Base-by-base conservation (phyloP, 352 stramenopile genomes). In the Phytophthora hibernalis region DNA sequence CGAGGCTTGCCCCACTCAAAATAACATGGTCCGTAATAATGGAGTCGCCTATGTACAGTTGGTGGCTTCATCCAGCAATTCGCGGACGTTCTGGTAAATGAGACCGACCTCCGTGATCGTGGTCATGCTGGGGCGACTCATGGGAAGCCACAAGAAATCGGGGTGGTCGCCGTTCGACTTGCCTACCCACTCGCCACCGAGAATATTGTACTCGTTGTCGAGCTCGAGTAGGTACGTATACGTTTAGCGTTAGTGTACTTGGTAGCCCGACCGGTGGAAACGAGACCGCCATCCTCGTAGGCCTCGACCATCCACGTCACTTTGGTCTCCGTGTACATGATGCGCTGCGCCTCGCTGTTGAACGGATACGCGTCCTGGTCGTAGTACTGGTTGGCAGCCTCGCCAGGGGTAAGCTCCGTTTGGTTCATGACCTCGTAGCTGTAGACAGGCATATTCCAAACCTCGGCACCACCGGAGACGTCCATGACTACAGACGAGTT, bases 361-460 rank as follows among this genome's bases (percentile, higher is more conserved):
- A 90, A 87, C 18, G 69, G 79, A 40, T 90, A 90, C 54, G 57
- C 59, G 3, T 49, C 54, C 16, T 72, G 71, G 26, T 57, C 51
- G 49, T 74, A 85, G 54, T 71, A 82, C 40, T 73, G 49, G 22
- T 65, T 57, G 1, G 72, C 75, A 2, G 72, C 77, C 9, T 80
- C 31, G 13, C 48, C 58, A 1, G 70, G 73, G 13, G 68, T 72
- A 60, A 87, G 56, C 35, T 83, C 70, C 15, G 57, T 61, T 59
- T 73, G 47, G 20, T 53, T 64, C 13, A 62, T n/a, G n/a, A 86
- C 61, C 24, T 79, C 52, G 68, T 88, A 90, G 62, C 70, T 79
- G 44, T 74, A 68, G 24, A 90, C 63, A 9, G 80, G 79, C 54
- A 85, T 74, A 53, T 89, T 90, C 78, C 82, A 90, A n/a, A 91